Evolutionary conservation across 2,329 filamentous ascomycete species (phyloP).

Genomic region (Claviceps pazoutovae): DNA sequence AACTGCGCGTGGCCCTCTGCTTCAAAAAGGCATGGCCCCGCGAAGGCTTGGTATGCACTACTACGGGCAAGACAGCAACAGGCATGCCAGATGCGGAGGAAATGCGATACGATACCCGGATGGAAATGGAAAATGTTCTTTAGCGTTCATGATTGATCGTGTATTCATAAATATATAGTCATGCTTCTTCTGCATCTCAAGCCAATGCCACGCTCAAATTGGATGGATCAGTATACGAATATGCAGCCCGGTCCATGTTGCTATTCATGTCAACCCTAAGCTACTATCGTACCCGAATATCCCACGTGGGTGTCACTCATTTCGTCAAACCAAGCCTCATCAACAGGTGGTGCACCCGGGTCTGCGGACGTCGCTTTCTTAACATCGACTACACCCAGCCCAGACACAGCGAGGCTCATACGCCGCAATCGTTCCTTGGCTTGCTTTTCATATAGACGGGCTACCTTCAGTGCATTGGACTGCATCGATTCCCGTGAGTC

Average conservation of each 20-base stretch:
- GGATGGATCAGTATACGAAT: not conserved
- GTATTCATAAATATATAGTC: not conserved
- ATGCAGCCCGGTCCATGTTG: not conserved
- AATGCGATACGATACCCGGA: not conserved
- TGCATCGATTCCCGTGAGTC: constrained; percentile 60
- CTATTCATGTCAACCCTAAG: constrained; percentile 3
- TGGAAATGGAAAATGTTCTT: not conserved
- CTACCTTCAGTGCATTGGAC: constrained; percentile 49
- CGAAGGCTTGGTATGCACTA: not conserved
- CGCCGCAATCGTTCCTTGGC: constrained; percentile 64
- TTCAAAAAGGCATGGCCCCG: not conserved
- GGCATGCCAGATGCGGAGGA: not conserved
- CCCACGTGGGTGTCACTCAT: not conserved
- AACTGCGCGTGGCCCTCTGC: no score
- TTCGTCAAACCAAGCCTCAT: constrained; percentile 24
- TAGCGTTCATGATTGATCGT: not conserved
- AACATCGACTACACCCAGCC: constrained; percentile 46
- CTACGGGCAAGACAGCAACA: not conserved
- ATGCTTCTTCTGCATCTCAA: not conserved
- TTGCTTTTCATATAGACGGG: constrained; percentile 59
- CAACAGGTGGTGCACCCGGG: constrained; percentile 8
- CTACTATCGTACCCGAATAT: constrained; percentile 1
- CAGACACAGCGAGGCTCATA: constrained; percentile 61
- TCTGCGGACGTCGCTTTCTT: constrained; percentile 10
- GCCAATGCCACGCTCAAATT: not conserved